Base-by-base conservation (phyloP, 352 stramenopile genomes). In the Phytophthora multivora region DNA sequence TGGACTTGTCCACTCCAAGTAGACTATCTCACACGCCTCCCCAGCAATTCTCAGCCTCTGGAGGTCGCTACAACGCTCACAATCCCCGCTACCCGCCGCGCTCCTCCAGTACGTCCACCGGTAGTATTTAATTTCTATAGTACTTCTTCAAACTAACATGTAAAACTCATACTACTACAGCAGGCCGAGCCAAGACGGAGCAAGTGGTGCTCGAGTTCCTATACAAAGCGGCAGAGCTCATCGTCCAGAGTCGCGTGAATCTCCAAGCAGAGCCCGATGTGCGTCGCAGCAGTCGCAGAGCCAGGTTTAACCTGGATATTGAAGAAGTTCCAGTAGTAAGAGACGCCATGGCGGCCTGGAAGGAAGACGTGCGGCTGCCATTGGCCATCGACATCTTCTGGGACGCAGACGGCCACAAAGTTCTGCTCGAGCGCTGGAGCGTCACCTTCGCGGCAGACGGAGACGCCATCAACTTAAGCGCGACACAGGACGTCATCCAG, bases 171-270 rank as follows among this genome's bases (percentile, higher is more conserved):
- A 11, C 4, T 58, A 16, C 11, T 55, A 38, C 31, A 83, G 80
- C 85, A 2, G 85, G 85, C 1, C 76, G 85, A 10, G 57, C 80
- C 41, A 93, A 94, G 51, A 93, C 85, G 2, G 87, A 96, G 58
- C 85, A 93, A 49, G 85, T 94, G 33, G 84, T 96, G 59, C 69
- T 94, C 7, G 87, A 96, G 49, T 91, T 91, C 51, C 66, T 93
- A 3, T 91, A 89, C 68, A 96, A 96, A 62, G 77, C 78, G 3
- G 79, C 87, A 1, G 87, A 96, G 58, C 77, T 96, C 38, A 83
- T 96, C 33, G 59, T 94, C 21, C 85, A 93, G 68, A 91, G 81
- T 56, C 83, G 87, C 56, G 83, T 93, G 19, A 80, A 88, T 51
- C 74, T 93, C 28, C 74, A 84, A 51, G 55, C 75, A 16, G 79